These are phyloP conservation scores for Aspergillus mulundensis DNA, from an alignment of 495 filamentous ascomycete genomes.

Conservation along the genomic window DNA sequence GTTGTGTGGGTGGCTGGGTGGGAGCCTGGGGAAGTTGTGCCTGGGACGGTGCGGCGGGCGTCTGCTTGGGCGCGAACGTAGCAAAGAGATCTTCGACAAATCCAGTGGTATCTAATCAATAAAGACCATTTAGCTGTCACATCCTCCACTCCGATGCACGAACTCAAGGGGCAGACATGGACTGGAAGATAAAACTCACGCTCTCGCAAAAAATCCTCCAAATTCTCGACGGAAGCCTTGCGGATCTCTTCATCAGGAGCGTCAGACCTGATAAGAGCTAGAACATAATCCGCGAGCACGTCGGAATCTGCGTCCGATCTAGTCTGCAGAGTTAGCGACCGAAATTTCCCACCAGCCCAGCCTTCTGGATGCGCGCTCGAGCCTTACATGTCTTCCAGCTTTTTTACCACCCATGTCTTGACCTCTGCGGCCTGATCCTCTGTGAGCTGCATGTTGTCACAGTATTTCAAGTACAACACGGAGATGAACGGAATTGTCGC, in stretches of 20 bases:
- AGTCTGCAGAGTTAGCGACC: constrained; percentile 2
- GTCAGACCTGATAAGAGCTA: constrained; percentile 83
- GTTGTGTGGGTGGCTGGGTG: constrained; percentile 25
- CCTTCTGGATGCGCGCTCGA: not conserved
- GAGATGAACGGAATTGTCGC: not conserved
- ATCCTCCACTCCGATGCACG: not conserved
- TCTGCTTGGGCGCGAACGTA: constrained; percentile 57
- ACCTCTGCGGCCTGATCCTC: constrained; percentile 70
- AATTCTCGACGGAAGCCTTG: constrained; percentile 67
- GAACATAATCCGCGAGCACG: constrained; percentile 91
- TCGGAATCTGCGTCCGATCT: constrained; percentile 94
- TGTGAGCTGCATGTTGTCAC: constrained; percentile 63
- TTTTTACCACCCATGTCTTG: constrained; percentile 86
- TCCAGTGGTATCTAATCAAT: constrained; percentile 54
- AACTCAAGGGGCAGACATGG: not conserved
- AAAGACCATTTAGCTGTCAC: not conserved
- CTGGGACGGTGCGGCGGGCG: constrained; percentile 46
- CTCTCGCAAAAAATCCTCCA: constrained; percentile 85
- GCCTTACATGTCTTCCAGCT: constrained; percentile 83
- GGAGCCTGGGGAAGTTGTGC: constrained; percentile 41
- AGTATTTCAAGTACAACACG: not conserved
- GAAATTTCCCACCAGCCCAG: not conserved
- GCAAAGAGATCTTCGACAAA: constrained; percentile 88
- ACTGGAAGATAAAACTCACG: constrained; percentile 44
- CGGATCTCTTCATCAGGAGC: constrained; percentile 69